A percentile compares a stretch with the other conserved stretches of the same genome.
Evolutionary conservation across 495 filamentous ascomycete genomes (phyloP).

Genomic region (Aspergillus sparsus): DNA sequence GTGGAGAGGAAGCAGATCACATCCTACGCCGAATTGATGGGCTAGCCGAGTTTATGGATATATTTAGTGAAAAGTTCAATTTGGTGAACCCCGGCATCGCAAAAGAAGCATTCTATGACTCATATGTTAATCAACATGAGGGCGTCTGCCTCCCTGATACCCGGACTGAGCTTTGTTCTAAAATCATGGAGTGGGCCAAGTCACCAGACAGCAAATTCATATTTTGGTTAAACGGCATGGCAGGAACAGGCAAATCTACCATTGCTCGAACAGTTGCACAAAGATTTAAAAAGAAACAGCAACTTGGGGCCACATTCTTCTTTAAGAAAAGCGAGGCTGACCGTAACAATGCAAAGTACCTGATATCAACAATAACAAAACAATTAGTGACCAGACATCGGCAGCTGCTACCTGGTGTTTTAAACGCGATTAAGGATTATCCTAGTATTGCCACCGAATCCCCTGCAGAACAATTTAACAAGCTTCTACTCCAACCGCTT

Average conservation of each 20-base stretch:
- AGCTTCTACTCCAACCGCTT: constrained; percentile 48
- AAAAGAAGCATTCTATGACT: too few species aligned
- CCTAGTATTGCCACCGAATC: constrained; percentile 33
- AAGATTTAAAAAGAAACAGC: not conserved
- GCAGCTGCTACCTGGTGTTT: constrained; percentile 30
- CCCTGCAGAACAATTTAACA: constrained; percentile 48
- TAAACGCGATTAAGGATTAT: constrained; percentile 35
- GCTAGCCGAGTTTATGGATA: too few species aligned
- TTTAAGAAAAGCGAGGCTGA: constrained; percentile 50
- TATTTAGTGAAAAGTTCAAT: too few species aligned
- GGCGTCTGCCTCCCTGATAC: too few species aligned
- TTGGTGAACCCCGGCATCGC: too few species aligned
- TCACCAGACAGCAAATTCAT: not conserved
- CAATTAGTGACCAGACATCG: constrained; percentile 38
- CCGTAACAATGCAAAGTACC: constrained; percentile 31
- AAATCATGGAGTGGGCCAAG: not conserved
- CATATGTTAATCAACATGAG: too few species aligned
- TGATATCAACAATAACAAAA: constrained; percentile 47
- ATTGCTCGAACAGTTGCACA: constrained; percentile 28
- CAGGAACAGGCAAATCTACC: constrained; percentile 43
- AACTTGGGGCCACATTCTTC: constrained; percentile 37
- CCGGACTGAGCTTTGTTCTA: too few species aligned
- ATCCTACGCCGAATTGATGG: too few species aligned
- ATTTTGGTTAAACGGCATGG: constrained; percentile 15
- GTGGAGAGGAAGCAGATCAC: too few species aligned